phyloP scores from a whole-genome alignment of 1,284 basidiomycete species.

The Papiliotrema laurentii region DNA sequence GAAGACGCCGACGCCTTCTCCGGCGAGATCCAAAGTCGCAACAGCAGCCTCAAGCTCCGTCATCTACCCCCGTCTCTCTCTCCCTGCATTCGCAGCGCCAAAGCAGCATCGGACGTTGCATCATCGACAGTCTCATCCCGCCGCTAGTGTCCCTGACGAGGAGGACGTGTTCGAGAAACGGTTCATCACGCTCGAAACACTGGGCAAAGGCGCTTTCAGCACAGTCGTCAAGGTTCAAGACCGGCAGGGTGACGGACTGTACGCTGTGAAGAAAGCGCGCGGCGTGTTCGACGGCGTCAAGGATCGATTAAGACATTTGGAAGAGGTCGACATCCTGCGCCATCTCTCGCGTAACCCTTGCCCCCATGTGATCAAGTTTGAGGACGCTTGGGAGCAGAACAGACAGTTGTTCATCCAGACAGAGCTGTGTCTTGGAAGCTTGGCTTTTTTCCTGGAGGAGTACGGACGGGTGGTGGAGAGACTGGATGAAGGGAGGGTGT shows the following conservation, averaged over 20 bases:
- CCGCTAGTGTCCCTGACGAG: constrained; percentile 22
- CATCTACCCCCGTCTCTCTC: constrained; percentile 41
- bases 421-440: constrained; percentile 90
- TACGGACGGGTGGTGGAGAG: constrained; percentile 79
- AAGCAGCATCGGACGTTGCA: constrained; percentile 36
- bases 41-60: constrained; percentile 7
- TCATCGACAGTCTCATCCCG: constrained; percentile 47
- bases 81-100: constrained; percentile 39
- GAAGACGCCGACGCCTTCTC: constrained; percentile 7
- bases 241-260: constrained; percentile 60
- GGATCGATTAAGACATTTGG: constrained; percentile 85
- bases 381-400: constrained; percentile 95
- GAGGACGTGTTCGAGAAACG: constrained; percentile 46
- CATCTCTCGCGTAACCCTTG: constrained; percentile 61
- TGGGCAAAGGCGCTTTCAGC: constrained; percentile 93
- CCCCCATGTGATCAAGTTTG: constrained; percentile 80
- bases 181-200: constrained; percentile 73
- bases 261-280: constrained; percentile 93
- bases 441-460: constrained; percentile 87
- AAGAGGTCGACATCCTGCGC: constrained; percentile 91
- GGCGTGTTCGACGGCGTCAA: constrained; percentile 78
- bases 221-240: constrained; percentile 85
- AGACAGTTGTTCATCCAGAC: constrained; percentile 88
- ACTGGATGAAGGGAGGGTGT: constrained; percentile 88
- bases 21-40: constrained; percentile 7